Conservation (phyloP, 1,139 yeast species). For the Yamadazyma diddensiae region DNA sequence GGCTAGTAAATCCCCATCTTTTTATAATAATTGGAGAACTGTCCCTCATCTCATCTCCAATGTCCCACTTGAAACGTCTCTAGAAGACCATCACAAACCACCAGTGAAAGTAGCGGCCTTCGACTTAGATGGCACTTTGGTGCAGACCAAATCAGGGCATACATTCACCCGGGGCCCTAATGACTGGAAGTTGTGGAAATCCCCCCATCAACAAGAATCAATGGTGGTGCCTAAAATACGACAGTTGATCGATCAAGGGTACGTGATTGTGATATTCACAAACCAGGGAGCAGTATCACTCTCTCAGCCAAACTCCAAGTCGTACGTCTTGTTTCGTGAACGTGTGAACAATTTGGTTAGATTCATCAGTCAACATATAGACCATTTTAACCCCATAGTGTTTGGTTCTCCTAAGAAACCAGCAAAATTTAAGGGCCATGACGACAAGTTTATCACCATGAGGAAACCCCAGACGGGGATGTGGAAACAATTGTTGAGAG, state of each 20-base stretch:
- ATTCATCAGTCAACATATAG: slow-evolving; percentile 15
- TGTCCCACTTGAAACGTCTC: slow-evolving; percentile 18
- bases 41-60: slow-evolving; percentile 37
- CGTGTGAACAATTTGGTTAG: slow-evolving; percentile 39
- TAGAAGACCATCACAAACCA: too few species aligned
- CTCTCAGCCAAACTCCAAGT: slow-evolving; percentile 43
- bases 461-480: slow-evolving; percentile 79
- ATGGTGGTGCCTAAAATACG: slow-evolving; percentile 27
- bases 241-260: slow-evolving; percentile 21
- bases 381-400: slow-evolving; percentile 40
- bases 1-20: slow-evolving; percentile 1
- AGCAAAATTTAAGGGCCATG: slow-evolving; percentile 29
- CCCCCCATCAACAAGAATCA: slow-evolving; percentile 10
- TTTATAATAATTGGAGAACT: slow-evolving; percentile 22
- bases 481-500: slow-evolving; percentile 52
- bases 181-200: slow-evolving; percentile 69
- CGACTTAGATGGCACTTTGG: slow-evolving; percentile 75
- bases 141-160: slow-evolving; percentile 47
- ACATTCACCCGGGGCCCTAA: slow-evolving; percentile 50
- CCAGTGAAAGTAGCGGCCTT: slow-evolving; percentile 57
- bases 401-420: slow-evolving; percentile 65
- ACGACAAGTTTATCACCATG: slow-evolving; percentile 34
- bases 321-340: slow-evolving; percentile 45
- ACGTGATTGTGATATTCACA: slow-evolving; percentile 66
- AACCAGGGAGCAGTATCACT: slow-evolving; percentile 73